Evolutionary conservation across 306 rosid genomes (phyloP).

Genomic region (Alnus glutinosa): DNA sequence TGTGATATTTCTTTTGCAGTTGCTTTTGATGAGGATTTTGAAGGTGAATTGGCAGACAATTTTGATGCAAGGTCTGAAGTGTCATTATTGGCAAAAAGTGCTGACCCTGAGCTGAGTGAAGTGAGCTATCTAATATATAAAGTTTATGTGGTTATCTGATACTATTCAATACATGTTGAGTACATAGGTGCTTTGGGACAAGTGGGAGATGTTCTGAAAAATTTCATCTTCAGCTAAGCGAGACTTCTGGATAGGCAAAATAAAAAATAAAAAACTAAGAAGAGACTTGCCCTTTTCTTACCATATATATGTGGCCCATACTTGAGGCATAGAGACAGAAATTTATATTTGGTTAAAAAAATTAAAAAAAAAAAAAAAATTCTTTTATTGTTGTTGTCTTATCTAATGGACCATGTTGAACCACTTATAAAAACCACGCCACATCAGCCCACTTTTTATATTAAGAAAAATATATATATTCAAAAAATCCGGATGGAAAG

Average conservation of each 20-base stretch:
- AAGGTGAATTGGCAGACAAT: conserved; percentile 86
- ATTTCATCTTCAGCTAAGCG: background rate
- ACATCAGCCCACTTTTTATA: too few species aligned
- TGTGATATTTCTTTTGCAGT: conserved; percentile 46
- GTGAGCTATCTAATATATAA: conserved; percentile 43
- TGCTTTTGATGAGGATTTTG: conserved; percentile 98
- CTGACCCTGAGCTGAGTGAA: conserved; percentile 82
- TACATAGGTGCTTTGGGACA: background rate
- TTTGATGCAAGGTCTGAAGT: conserved; percentile 72
- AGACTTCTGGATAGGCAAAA: background rate
- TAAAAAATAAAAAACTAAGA: background rate
- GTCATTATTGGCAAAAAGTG: conserved; percentile 67
- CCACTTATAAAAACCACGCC: background rate
- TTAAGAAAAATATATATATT: too few species aligned
- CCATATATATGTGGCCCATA: background rate
- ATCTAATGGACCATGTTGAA: background rate
- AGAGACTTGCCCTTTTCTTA: background rate
- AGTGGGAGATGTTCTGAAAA: background rate
- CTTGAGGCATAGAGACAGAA: background rate
- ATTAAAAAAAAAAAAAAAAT: background rate
- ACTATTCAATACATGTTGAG: background rate
- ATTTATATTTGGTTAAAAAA: background rate
- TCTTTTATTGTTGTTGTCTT: background rate
- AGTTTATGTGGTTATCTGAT: conserved; percentile 16
- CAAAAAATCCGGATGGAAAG: too few species aligned